A percentile compares a stretch with the other conserved stretches of the same genome.
These are phyloP conservation scores for Aureobasidium vineae DNA, from an alignment of 2,329 filamentous ascomycete genomes.

Conservation along the genomic window DNA sequence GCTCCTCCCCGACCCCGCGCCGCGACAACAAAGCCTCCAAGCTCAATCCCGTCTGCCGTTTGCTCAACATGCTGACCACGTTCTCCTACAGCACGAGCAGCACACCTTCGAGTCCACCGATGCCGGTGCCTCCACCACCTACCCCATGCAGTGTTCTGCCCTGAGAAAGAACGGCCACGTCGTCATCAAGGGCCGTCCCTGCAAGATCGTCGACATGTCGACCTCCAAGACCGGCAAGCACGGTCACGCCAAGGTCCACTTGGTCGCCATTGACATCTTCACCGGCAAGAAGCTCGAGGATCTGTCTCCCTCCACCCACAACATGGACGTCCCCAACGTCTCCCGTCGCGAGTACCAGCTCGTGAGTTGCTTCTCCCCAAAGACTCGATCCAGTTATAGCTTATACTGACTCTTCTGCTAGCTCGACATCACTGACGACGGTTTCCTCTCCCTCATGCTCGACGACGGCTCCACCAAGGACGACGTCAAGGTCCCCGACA, in stretches of 20 bases:
- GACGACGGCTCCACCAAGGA: slow-evolving; percentile 86
- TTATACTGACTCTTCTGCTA: slow-evolving; percentile 43
- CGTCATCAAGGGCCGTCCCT: slow-evolving; percentile 97
- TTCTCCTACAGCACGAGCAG: slow-evolving; percentile 48
- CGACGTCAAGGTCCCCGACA: slow-evolving; percentile 90
- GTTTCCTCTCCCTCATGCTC: slow-evolving; percentile 90
- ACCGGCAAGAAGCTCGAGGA: slow-evolving; percentile 99
- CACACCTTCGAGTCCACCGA: slow-evolving; percentile 88
- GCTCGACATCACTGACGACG: slow-evolving; percentile 92
- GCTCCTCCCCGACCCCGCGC: slow-evolving; percentile 11
- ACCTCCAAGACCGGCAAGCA: slow-evolving; percentile 99
- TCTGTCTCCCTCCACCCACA: slow-evolving; percentile 93
- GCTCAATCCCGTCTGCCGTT: background rate
- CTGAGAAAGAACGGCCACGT: slow-evolving; percentile 99
- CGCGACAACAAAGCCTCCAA: slow-evolving; percentile 3
- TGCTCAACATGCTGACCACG: slow-evolving; percentile 17
- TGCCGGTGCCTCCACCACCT: slow-evolving; percentile 92
- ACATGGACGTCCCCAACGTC: slow-evolving; percentile 98
- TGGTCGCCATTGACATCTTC: slow-evolving; percentile 98
- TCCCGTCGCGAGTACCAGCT: slow-evolving; percentile 87
- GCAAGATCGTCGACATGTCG: slow-evolving; percentile 99
- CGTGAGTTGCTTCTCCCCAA: slow-evolving; percentile 57
- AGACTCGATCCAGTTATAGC: background rate
- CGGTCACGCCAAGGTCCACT: slow-evolving; percentile 99
- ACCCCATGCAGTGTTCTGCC: slow-evolving; percentile 98